These are phyloP conservation scores for Falciphora oryzae DNA, from an alignment of 2,329 filamentous ascomycete genomes.

Conservation along the genomic window DNA sequence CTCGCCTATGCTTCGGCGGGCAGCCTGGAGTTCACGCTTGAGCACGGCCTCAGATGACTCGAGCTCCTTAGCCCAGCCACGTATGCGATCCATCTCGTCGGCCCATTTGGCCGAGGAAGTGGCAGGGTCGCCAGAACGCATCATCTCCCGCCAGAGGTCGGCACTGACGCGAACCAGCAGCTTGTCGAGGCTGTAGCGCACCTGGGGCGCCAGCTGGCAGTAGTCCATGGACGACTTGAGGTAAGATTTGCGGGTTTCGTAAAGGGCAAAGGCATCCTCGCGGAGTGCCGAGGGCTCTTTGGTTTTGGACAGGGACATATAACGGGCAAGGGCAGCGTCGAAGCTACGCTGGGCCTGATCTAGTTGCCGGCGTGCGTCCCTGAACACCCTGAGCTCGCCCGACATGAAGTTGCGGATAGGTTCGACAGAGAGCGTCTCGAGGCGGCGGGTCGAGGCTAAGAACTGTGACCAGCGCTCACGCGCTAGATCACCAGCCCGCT, in stretches of 20 bases:
- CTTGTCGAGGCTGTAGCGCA: conserved; percentile 79
- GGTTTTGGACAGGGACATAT: conserved; percentile 78
- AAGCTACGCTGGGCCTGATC: conserved; percentile 80
- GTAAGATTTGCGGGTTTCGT: conserved; percentile 87
- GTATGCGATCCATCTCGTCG: conserved; percentile 82
- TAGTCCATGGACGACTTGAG: conserved; percentile 92
- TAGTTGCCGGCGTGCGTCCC: conserved; percentile 70
- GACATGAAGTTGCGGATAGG: conserved; percentile 74
- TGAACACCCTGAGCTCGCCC: conserved; percentile 78
- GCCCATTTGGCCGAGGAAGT: conserved; percentile 58
- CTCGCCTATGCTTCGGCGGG: conserved; percentile 78
- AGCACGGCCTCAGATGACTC: conserved; percentile 82
- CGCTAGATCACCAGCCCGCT: conserved; percentile 76
- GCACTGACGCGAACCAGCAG: conserved; percentile 77
- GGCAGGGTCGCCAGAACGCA: conserved; percentile 60
- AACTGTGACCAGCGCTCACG: conserved; percentile 82
- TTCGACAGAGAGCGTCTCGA: conserved; percentile 72
- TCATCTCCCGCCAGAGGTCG: conserved; percentile 87
- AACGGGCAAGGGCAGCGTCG: conserved; percentile 75
- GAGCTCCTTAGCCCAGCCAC: conserved; percentile 92
- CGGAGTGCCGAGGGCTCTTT: conserved; percentile 88
- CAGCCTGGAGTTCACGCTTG: conserved; percentile 70
- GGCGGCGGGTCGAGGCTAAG: conserved; percentile 66
- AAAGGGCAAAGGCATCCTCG: conserved; percentile 93
- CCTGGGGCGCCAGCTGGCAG: conserved; percentile 78